These are phyloP conservation scores for Massariosphaeria phaeospora DNA, from an alignment of 495 filamentous ascomycete genomes.

Conservation along the genomic window DNA sequence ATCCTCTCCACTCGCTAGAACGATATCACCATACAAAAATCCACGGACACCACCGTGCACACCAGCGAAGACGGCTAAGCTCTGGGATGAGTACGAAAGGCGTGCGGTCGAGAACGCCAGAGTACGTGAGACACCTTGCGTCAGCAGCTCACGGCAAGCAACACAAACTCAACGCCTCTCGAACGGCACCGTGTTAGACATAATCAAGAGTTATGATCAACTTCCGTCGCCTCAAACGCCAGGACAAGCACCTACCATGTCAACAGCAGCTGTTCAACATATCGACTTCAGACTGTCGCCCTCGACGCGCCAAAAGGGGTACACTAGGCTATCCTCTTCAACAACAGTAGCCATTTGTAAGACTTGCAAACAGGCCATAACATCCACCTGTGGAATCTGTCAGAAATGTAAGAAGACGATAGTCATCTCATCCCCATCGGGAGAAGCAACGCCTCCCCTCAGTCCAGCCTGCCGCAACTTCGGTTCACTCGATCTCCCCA, in stretches of 20 bases:
- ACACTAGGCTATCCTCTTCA: neutral
- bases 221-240: slow-evolving; percentile 7
- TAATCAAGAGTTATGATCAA: slow-evolving; percentile 26
- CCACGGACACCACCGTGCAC: slow-evolving; percentile 17
- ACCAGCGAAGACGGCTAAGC: slow-evolving; percentile 11
- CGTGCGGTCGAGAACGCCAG: slow-evolving; percentile 17
- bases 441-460: slow-evolving; percentile 17
- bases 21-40: slow-evolving; percentile 16
- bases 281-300: slow-evolving; percentile 4
- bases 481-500: slow-evolving; percentile 7
- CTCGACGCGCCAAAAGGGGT: neutral
- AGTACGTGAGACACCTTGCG: slow-evolving; percentile 5
- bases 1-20: slow-evolving; percentile 16
- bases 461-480: slow-evolving; percentile 18
- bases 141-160: neutral
- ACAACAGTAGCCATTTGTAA: slow-evolving; percentile 25
- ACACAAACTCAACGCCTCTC: slow-evolving; percentile 15
- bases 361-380: slow-evolving; percentile 21
- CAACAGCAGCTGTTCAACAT: neutral
- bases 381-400: slow-evolving; percentile 13
- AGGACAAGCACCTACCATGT: neutral
- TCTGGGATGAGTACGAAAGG: slow-evolving; percentile 30
- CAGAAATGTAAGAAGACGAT: slow-evolving; percentile 26
- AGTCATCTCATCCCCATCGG: slow-evolving; percentile 1
- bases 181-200: slow-evolving; percentile 20